Evolutionary conservation across 179 eudicot genomes (phyloP).

Genomic region (Silene vulgaris): DNA sequence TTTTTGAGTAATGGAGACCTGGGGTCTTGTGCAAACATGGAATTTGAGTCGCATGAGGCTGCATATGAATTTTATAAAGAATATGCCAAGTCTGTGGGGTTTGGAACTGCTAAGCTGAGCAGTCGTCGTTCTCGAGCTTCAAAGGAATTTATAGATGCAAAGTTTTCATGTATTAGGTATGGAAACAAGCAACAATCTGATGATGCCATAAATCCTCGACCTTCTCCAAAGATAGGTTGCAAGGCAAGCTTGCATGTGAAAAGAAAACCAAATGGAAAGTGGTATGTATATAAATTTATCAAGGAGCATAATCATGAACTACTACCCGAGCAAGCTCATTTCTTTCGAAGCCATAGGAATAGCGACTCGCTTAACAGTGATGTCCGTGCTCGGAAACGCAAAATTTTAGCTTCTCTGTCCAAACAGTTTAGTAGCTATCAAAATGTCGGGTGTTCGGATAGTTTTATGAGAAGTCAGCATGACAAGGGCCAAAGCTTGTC

Average conservation of each 20-base stretch:
- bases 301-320: conserved; percentile 71
- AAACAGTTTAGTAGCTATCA: conserved; percentile 40
- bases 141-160: conserved; percentile 74
- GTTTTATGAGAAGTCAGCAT: conserved; percentile 33
- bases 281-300: conserved; percentile 49
- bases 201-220: conserved; percentile 47
- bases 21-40: conserved; percentile 53
- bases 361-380: conserved; percentile 38
- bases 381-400: conserved; percentile 38
- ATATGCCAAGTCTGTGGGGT: conserved; percentile 57
- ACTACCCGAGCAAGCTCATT: conserved; percentile 46
- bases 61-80: conserved; percentile 64
- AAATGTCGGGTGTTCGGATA: conserved; percentile 34
- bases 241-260: conserved; percentile 72
- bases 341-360: conserved; percentile 44
- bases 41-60: conserved; percentile 61
- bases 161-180: conserved; percentile 65
- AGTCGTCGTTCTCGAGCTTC: conserved; percentile 71
- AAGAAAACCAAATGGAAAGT: conserved; percentile 55
- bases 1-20: conserved; percentile 22
- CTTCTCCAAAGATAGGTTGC: conserved; percentile 70
- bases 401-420: conserved; percentile 34
- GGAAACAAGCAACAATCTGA: conserved; percentile 56
- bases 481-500: conserved; percentile 36
- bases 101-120: conserved; percentile 61